A percentile compares a stretch with the other conserved stretches of the same genome.
These are phyloP conservation scores for Adansonia rubrostipa DNA, from an alignment of 441 rosid species.

Conservation along the genomic window DNA sequence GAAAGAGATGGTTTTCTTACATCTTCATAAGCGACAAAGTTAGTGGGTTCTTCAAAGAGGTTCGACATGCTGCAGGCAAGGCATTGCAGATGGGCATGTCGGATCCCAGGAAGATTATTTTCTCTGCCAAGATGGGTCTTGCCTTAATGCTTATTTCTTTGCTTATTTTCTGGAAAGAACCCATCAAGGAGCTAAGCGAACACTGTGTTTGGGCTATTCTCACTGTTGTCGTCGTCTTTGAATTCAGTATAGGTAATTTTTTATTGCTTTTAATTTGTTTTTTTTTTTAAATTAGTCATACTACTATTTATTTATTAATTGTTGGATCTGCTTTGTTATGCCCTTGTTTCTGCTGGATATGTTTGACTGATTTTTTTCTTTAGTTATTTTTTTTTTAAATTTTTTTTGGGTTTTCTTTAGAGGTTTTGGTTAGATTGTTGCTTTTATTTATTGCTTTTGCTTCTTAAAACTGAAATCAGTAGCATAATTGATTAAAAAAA, in stretches of 20 bases:
- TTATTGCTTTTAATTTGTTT: background rate
- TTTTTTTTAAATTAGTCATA: background rate
- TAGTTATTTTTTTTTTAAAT: background rate
- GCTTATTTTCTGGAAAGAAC: slow-evolving; percentile 54
- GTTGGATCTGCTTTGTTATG: background rate
- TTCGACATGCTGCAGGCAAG: slow-evolving; percentile 37
- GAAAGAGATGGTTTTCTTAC: slow-evolving; percentile 38
- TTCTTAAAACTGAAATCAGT: background rate
- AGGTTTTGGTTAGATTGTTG: background rate
- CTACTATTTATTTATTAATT: background rate
- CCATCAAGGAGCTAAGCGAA: slow-evolving; percentile 55
- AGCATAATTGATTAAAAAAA: background rate
- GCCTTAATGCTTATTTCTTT: slow-evolving; percentile 61
- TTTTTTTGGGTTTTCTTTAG: background rate
- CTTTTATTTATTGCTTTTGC: background rate
- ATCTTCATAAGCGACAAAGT: slow-evolving; percentile 31
- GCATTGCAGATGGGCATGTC: slow-evolving; percentile 65
- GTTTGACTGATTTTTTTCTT: background rate
- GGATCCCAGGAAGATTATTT: slow-evolving; percentile 70
- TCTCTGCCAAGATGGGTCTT: slow-evolving; percentile 70
- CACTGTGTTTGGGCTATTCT: slow-evolving; percentile 77
- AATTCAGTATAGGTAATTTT: slow-evolving; percentile 63
- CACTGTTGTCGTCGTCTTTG: slow-evolving; percentile 74
- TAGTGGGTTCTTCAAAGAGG: slow-evolving; percentile 21
- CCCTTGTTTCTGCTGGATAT: background rate